Base-by-base conservation (phyloP, 2,329 filamentous ascomycete genomes). In the Zalaria obscura region DNA sequence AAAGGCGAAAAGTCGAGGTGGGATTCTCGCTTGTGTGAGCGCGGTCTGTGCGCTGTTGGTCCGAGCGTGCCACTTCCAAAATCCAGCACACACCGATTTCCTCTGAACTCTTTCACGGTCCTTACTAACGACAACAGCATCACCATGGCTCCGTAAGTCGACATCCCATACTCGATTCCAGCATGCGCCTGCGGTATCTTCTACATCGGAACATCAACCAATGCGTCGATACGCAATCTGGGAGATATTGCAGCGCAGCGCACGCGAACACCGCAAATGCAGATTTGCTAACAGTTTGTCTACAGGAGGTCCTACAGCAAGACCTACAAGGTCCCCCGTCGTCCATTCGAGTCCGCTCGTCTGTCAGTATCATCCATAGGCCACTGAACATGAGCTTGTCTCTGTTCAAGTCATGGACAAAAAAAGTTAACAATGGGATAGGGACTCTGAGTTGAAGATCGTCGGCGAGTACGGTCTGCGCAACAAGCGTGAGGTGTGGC, bases 401-500 rank as follows among this genome's bases (percentile, higher is more conserved):
- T 93, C 84, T 84, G 78, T 80, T 88, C 75, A 96, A 68, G 88
- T 94, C 89, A 83, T 76, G 76, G 79, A 76, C 79, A 73, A 78
- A 68, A 54, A 55, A 74, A 72, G 83, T 82, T 83, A 78, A 83
- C 75, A 61, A 55, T 57, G 61, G 55, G 51, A 65, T 75, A 96
- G 91, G 76, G 91, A 98, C 77, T 86, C 88, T 65, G 91, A 98
- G 77, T 75, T 98, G 72, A 98, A 98, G 84, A 83, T 91, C 72
- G 89, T 98, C 64, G 91, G 91, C 73, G 91, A 98, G 77, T 98
- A 93, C 78, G 91, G 91, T 74, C 86, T 98, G 63, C 85, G 88
- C 74, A 98, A 98, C 80, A 98, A 98, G 87, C 89, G 91, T 78
- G 91, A 98, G 79, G 91, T 98, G 67, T 98, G 91, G 91, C 87